Base-by-base conservation (phyloP, 192 early-diverging fungal genomes). In the Umbelopsis ramanniana region DNA sequence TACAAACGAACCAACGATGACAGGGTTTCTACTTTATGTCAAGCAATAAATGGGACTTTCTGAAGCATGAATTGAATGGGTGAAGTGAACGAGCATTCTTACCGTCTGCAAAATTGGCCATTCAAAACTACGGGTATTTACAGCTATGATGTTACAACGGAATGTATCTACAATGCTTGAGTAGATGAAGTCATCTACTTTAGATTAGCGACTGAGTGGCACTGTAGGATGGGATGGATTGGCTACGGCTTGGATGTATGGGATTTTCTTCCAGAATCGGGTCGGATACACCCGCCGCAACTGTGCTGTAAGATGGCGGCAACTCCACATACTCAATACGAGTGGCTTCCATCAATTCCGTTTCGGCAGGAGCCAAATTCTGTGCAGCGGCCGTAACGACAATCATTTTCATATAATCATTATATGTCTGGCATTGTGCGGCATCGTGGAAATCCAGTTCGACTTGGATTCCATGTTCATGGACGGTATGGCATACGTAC, bases 391-490 rank as follows among this genome's bases (percentile, higher is more conserved):
- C 57, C 23, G 57, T 63, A 19, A 63, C 57, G 15, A 63, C 33
- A 63, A 63, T 63, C 57, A 63, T 63, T 15, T 63, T 63, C 57
- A 63, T 37, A 19, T 63, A 63, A 29, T 69, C 68, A 6, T 29
- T 19, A 21, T 33, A 69, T 17, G 68, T 21, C 9, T 69, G 29
- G 26, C 48, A 48, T 1, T 43, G 68, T 29, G 68, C 22, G 33
- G 9, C 19, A 10, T 69, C 29, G 9, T 7, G n/a, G 8, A 48
- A 48, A 2, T 24, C 19, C 2, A 69, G 23, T 3, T 46, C 29
- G 12, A 69, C 29, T 46, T 46, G 21, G 17, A 52, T 23, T 52
- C 40, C 12, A 46, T n/a, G 11, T 0, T n/a, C 46, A 23, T 50
- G 24, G n/a, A 48, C 9, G 68, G 68, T 52, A 29, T 35, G 8